phyloP scores from a whole-genome alignment of 2,329 filamentous ascomycete species.

The Phaeosphaeriaceae sp. region DNA sequence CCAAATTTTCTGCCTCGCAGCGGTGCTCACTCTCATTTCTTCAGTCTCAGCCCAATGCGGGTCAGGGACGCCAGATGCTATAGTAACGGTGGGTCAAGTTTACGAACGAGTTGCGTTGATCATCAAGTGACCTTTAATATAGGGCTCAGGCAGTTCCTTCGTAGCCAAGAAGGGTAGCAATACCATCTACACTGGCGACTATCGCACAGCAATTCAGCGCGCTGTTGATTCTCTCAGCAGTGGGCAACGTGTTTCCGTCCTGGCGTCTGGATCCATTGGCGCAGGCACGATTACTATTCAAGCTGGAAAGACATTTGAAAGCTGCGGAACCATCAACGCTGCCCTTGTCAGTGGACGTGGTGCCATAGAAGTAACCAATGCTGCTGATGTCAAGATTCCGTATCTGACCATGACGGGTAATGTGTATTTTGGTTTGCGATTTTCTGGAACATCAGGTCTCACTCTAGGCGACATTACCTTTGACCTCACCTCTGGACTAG shows the following conservation, averaged over 20 bases:
- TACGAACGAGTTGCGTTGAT: neutral
- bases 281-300: conserved; percentile 59
- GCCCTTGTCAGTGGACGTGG: conserved; percentile 54
- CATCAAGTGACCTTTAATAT: neutral
- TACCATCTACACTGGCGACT: conserved; percentile 61
- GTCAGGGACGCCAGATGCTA: conserved; percentile 55
- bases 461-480: conserved; percentile 60
- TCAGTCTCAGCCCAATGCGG: conserved; percentile 55
- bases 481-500: conserved; percentile 61
- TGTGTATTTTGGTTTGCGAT: conserved; percentile 64
- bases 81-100: conserved; percentile 48
- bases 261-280: conserved; percentile 63
- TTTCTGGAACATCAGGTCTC: conserved; percentile 60
- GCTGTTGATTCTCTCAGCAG: conserved; percentile 59
- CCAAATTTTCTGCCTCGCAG: conserved; percentile 46
- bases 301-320: conserved; percentile 64
- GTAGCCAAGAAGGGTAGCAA: conserved; percentile 53
- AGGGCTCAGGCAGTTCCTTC: conserved; percentile 53
- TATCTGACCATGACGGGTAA: conserved; percentile 64
- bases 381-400: conserved; percentile 59
- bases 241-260: conserved; percentile 61
- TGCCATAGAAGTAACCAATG: conserved; percentile 61
- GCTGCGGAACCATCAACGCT: conserved; percentile 63
- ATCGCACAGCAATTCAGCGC: conserved; percentile 61
- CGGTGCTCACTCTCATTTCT: conserved; percentile 52